Evolutionary conservation across 2,329 filamentous ascomycete genomes (phyloP), one percentile per base, ranked within the genome.

Genomic region (Calonectria crousiana): DNA sequence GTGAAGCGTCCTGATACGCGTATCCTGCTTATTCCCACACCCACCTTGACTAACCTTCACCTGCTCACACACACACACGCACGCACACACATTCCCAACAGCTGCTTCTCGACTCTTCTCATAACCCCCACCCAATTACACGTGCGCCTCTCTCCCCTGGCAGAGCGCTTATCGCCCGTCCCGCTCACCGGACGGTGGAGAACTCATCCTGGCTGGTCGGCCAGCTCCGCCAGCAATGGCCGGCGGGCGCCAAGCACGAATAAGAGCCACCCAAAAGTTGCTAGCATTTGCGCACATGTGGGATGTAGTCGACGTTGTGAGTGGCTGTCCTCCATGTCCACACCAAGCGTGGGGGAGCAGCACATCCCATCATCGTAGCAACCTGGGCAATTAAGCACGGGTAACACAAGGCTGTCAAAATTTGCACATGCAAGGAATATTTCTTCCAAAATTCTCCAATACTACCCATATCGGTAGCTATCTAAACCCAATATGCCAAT

Each of bases 171-270:
- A 72, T 72, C 69, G 69, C 69, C 62, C 52, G 44, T 62, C 53
- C 56, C 67, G 67, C 56, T 56, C 52, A 51, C 69, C 69, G 69
- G 51, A 51, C 32, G 36, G 66, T 68, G 66, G 66, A 47, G 66
- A n/a, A 28, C n/a, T 56, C 49, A 18, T 32, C 36, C 23, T 38
- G 52, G 41, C 52, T 18, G 41, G 58, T 77, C 78, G 78, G 78
- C 76, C 76, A 76, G 78, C 76, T 79, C 78, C 78, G 76, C 76
- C 67, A 79, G 76, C 76, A 71, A 44, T 75, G 58, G 67, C 76
- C 66, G 67, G 65, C 72, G 71, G 72, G 72, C 76, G 69, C 68
- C 71, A 34, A 62, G 26, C 23, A 52, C 49, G 72, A 47, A 62
- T 51, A 36, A 65, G 60, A 41, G 49, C 34, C 16, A 11, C 38